Percentiles rank a stretch among this genome's conserved stretches.
Conservation (phyloP, 139 green algal species). For the Micromonas commoda region DNA sequence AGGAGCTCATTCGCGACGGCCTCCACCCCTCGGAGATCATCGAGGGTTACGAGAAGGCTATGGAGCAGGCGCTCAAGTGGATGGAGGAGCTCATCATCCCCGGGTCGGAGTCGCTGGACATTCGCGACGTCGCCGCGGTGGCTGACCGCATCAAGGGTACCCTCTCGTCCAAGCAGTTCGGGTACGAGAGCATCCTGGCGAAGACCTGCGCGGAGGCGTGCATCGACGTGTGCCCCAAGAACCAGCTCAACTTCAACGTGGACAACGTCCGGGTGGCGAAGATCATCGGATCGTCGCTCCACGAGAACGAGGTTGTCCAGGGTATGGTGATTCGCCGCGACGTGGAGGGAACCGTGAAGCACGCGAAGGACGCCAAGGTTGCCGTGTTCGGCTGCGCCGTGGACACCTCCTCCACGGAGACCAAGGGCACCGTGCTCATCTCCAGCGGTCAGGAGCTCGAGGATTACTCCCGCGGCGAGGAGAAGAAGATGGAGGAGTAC, state of each 20-base stretch:
- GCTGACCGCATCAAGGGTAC: conserved; percentile 60
- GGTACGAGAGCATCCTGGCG: conserved; percentile 78
- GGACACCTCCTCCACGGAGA: conserved; percentile 73
- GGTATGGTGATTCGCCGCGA: conserved; percentile 85
- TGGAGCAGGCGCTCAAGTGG: conserved; percentile 64
- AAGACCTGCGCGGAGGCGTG: conserved; percentile 88
- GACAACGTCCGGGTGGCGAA: conserved; percentile 97
- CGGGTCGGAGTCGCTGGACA: conserved; percentile 70
- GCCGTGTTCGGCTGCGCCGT: conserved; percentile 57
- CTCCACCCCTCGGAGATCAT: conserved; percentile 88
- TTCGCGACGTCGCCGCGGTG: conserved; percentile 66
- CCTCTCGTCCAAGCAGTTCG: conserved; percentile 84
- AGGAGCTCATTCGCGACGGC: conserved; percentile 81
- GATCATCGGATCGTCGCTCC: conserved; percentile 64
- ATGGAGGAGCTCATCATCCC: conserved; percentile 74
- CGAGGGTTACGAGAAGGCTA: conserved; percentile 84
- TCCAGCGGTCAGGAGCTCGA: conserved; percentile 86
- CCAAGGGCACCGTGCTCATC: conserved; percentile 97
- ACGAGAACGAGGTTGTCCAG: conserved; percentile 62
- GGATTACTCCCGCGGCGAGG: conserved; percentile 79
- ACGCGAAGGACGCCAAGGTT: conserved; percentile 74
- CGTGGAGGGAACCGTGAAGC: conserved; percentile 75
- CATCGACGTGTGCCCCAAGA: conserved; percentile 87
- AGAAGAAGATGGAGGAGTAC: conserved; percentile 80
- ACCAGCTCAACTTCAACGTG: conserved; percentile 95